Base-by-base conservation (phyloP, 2,329 filamentous ascomycete genomes). In the Trichoderma arundinaceum region DNA sequence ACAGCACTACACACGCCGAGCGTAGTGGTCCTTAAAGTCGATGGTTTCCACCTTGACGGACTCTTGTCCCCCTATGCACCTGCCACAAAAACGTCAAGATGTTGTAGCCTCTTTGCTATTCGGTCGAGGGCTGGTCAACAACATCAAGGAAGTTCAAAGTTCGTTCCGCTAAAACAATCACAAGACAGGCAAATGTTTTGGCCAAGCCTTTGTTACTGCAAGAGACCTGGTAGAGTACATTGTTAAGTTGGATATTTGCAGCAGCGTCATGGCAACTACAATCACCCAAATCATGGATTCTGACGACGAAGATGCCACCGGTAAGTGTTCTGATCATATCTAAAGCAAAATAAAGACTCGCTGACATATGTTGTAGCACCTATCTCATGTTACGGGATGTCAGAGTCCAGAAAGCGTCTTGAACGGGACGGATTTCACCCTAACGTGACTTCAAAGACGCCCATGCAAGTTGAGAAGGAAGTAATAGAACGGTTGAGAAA, bases 371-470 rank as follows among this genome's bases (percentile, higher is more conserved):
- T 33, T 4, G 4, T 17, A 60, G 41, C 12, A 48, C 39, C n/a
- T 5, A 41, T 63, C 10, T 41, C 56, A 3, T 61, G 17, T 15
- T 72, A 72, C 35, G 62, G 67, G 52, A 68, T 72, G 43, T 7
- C 19, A 0, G 43, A 66, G 19, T 72, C 70, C 19, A 65, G 51
- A 4, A 22, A 51, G 22, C 61, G 66, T 33, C 66, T 71, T 10
- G 32, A 59, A 13, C 28, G 41, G 13, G 19, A 44, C 38, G 69
- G 69, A 19, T 70, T 71, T 33, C 69, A 70, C 56, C 67, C 64
- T 0, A 58, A 66, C 6, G 70, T 72, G 33, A 71, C 70, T 6
- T 39, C 22, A 7, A 66, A 65, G 19, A 44, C 62, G 1, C 51
- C 53, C 6, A 43, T 43, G 3, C 46, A 69, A 33, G n/a, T 70